A percentile compares a stretch with the other conserved stretches of the same genome.
Conservation (phyloP, 805 yeast species). For the Millerozyma miso region DNA sequence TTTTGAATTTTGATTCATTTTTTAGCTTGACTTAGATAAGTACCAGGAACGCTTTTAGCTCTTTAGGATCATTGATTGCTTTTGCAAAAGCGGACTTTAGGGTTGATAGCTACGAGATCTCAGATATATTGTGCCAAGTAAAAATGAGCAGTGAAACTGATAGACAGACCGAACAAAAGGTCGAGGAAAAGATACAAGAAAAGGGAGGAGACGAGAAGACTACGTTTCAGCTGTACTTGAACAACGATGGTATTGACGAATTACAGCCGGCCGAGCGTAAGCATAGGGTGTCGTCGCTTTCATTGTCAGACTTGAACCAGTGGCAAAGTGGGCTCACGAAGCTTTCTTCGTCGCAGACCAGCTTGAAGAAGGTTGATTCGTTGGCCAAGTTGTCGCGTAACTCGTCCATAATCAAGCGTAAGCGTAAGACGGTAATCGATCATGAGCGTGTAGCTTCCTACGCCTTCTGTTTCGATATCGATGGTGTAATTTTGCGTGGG, state of each 20-base stretch:
- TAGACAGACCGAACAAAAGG: neutral
- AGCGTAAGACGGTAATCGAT: constrained; percentile 53
- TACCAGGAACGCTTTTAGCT: too few relatives aligned
- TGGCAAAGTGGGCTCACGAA: constrained; percentile 52
- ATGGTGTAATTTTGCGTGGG: constrained; percentile 84
- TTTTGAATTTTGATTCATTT: too few relatives aligned
- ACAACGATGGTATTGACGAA: constrained; percentile 70
- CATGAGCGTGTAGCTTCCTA: constrained; percentile 73
- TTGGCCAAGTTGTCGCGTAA: constrained; percentile 44
- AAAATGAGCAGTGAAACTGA: neutral
- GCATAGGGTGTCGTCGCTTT: constrained; percentile 61
- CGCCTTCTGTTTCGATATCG: constrained; percentile 91
- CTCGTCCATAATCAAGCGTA: constrained; percentile 42
- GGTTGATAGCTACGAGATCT: too few relatives aligned
- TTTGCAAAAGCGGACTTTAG: too few relatives aligned
- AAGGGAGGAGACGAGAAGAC: constrained; percentile 11
- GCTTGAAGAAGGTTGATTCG: constrained; percentile 41
- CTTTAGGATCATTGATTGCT: too few relatives aligned
- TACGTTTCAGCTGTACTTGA: constrained; percentile 51
- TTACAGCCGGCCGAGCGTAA: constrained; percentile 59
- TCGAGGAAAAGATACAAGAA: constrained; percentile 1
- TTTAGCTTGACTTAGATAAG: too few relatives aligned
- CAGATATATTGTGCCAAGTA: too few relatives aligned
- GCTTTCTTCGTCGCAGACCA: constrained; percentile 30
- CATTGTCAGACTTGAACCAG: constrained; percentile 61